A percentile compares a stretch with the other conserved stretches of the same genome.
These are phyloP conservation scores for Talaromyces proteolyticus DNA, from an alignment of 495 filamentous ascomycete species.

Conservation along the genomic window DNA sequence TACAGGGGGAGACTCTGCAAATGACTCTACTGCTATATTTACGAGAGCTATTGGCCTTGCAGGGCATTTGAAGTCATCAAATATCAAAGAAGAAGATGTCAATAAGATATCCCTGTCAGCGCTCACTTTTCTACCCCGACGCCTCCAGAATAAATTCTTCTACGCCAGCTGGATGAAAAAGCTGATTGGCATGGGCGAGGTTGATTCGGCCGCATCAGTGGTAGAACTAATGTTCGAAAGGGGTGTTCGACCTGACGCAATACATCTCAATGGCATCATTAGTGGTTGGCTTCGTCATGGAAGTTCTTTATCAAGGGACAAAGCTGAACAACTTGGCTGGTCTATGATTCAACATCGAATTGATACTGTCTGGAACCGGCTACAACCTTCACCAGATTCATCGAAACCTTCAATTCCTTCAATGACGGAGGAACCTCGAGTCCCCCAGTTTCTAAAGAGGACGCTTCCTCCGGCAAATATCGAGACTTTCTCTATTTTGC, in stretches of 20 bases:
- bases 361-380: slow-evolving; percentile 45
- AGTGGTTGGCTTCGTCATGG: slow-evolving; percentile 66
- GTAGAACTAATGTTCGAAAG: slow-evolving; percentile 61
- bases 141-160: slow-evolving; percentile 71
- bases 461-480: slow-evolving; percentile 54
- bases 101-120: slow-evolving; percentile 46
- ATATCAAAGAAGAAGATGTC: slow-evolving; percentile 37
- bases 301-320: slow-evolving; percentile 41
- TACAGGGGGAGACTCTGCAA: slow-evolving; percentile 41
- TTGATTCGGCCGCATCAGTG: slow-evolving; percentile 62
- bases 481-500: slow-evolving; percentile 72
- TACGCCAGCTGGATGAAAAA: slow-evolving; percentile 78
- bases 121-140: slow-evolving; percentile 50
- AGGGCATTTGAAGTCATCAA: slow-evolving; percentile 40
- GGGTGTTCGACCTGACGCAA: slow-evolving; percentile 56
- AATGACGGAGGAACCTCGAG: slow-evolving; percentile 16
- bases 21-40: slow-evolving; percentile 46
- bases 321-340: slow-evolving; percentile 70
- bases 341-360: slow-evolving; percentile 66
- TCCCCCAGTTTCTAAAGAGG: slow-evolving; percentile 32
- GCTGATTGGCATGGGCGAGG: slow-evolving; percentile 64
- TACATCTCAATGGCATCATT: slow-evolving; percentile 70
- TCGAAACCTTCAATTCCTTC: slow-evolving; percentile 7
- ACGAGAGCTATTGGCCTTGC: slow-evolving; percentile 34
- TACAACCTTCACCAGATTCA: slow-evolving; percentile 12